phyloP scores from a whole-genome alignment of 192 early-diverging fungal species.

The Linnemannia elongata region DNA sequence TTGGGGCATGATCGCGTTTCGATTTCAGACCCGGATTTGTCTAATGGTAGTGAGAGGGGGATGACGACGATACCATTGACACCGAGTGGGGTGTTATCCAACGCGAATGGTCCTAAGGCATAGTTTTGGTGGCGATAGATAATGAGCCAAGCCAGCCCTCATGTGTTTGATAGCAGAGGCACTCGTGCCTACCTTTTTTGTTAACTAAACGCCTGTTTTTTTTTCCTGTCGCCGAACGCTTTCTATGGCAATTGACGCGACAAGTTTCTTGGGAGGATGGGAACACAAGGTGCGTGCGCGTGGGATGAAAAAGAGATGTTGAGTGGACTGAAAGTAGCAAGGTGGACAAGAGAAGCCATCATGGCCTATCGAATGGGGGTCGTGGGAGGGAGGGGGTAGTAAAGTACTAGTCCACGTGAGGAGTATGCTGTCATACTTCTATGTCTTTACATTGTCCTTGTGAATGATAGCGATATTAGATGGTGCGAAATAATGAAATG shows the following conservation, averaged over 20 bases:
- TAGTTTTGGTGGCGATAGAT: neutral
- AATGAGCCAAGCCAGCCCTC: neutral
- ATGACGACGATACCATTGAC: neutral
- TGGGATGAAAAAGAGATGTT: neutral
- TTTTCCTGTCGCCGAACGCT: neutral
- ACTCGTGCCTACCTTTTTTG: neutral
- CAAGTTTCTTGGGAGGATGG: neutral
- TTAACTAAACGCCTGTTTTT: neutral
- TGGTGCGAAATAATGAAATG: neutral
- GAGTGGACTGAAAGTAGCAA: too few relatives aligned
- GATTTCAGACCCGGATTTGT: neutral
- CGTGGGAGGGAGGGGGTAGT: neutral
- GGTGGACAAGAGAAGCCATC: neutral
- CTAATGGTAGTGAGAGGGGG: too few relatives aligned
- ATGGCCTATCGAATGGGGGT: neutral
- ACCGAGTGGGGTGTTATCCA: conserved; percentile 9
- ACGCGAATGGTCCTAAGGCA: neutral
- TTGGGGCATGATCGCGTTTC: conserved; percentile 42
- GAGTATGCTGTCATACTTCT: neutral
- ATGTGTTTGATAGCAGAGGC: conserved; percentile 7
- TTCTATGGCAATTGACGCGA: neutral
- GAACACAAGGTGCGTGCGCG: neutral
- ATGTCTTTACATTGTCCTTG: too few relatives aligned
- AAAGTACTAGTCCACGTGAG: neutral
- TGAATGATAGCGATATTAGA: neutral